Conservation (phyloP, 2,329 filamentous ascomycete species). For the Microsporum audouinii region DNA sequence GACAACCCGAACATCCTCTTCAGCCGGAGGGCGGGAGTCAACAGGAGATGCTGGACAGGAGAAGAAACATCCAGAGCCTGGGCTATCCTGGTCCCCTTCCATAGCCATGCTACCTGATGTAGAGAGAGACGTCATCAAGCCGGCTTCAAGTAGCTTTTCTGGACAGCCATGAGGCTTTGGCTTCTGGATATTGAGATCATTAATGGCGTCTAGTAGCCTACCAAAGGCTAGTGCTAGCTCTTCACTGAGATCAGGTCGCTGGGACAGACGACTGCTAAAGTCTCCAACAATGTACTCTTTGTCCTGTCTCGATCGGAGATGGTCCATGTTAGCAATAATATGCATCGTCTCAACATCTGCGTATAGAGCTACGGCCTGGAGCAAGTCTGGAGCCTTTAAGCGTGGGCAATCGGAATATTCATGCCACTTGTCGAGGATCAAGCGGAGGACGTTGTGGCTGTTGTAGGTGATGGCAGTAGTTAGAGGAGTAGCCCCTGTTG, state of each 20-base stretch:
- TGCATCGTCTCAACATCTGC: slow-evolving; percentile 22
- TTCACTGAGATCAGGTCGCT: slow-evolving; percentile 14
- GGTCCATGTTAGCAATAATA: slow-evolving; percentile 19
- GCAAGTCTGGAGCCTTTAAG: slow-evolving; percentile 19
- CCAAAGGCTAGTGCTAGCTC: slow-evolving; percentile 15
- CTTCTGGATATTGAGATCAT: neutral
- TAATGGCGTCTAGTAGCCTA: slow-evolving; percentile 10
- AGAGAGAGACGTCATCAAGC: neutral
- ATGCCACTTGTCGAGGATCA: slow-evolving; percentile 27
- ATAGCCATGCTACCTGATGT: neutral
- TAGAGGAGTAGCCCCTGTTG: slow-evolving; percentile 22
- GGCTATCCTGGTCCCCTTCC: neutral
- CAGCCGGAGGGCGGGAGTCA: neutral
- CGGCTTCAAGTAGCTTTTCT: neutral
- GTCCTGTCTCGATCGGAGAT: slow-evolving; percentile 21
- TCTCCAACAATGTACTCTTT: slow-evolving; percentile 16
- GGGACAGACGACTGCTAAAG: slow-evolving; percentile 12
- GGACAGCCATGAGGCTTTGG: neutral
- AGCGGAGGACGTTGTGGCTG: slow-evolving; percentile 24
- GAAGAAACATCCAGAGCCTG: neutral
- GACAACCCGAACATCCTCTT: neutral
- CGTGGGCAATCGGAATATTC: slow-evolving; percentile 27
- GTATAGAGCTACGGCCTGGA: slow-evolving; percentile 21
- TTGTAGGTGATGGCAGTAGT: slow-evolving; percentile 28
- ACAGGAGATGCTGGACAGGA: neutral